phyloP scores from a whole-genome alignment of 106 monocot genomes.

The Posidonia australis region DNA sequence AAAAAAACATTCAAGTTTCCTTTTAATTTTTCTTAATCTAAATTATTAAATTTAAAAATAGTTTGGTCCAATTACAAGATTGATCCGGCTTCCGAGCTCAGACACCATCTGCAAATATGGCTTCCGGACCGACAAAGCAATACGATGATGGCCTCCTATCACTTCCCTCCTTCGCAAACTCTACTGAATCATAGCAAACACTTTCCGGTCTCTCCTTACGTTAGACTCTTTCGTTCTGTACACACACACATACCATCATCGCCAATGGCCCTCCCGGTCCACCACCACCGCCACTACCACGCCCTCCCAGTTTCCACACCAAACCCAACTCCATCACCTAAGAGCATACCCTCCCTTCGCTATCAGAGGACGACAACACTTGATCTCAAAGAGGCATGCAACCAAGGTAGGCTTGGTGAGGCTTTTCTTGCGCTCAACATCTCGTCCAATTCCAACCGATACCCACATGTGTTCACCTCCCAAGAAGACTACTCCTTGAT shows the following conservation, averaged over 20 bases:
- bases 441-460: neutral
- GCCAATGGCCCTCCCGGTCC: neutral
- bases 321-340: neutral
- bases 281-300: neutral
- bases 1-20: too few species aligned
- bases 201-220: too few species aligned
- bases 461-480: slow-evolving; percentile 11
- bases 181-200: too few species aligned
- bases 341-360: neutral
- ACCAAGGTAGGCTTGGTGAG: slow-evolving; percentile 1
- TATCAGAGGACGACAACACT: neutral
- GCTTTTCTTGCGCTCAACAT: neutral
- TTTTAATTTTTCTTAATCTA: too few species aligned
- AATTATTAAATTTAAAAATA: too few species aligned
- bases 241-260: neutral
- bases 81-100: too few species aligned
- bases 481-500: slow-evolving; percentile 34
- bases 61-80: too few species aligned
- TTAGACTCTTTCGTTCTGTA: too few species aligned
- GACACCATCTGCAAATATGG: too few species aligned
- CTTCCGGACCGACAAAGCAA: too few species aligned
- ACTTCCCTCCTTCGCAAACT: too few species aligned
- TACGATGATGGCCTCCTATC: too few species aligned
- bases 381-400: neutral
- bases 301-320: neutral